A percentile compares a stretch with the other conserved stretches of the same genome.
Conservation (phyloP, 1,284 basidiomycete species). For the Ceraceosorus bombacis region DNA sequence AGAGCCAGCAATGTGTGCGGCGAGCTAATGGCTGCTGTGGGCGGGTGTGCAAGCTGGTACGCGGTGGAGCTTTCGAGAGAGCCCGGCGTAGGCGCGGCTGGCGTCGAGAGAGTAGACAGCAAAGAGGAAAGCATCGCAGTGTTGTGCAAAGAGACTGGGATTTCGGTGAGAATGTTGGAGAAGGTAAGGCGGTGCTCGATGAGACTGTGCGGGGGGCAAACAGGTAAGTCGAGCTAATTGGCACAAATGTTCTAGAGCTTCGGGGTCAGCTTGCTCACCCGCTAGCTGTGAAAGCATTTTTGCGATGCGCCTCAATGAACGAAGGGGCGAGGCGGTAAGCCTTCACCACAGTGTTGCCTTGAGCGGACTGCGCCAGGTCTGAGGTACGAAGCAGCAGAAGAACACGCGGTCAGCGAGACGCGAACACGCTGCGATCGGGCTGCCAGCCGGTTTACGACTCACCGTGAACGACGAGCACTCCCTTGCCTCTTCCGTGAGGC, state of each 20-base stretch:
- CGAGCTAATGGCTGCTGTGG: constrained; percentile 33
- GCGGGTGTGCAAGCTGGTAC: constrained; percentile 32
- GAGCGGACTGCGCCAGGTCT: constrained; percentile 52
- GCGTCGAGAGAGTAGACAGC: constrained; percentile 62
- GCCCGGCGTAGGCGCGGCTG: constrained; percentile 36
- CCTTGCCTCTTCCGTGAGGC: constrained; percentile 39
- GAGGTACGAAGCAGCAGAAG: not conserved
- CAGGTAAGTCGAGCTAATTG: constrained; percentile 1
- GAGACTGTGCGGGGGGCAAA: constrained; percentile 55
- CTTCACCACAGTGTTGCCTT: constrained; percentile 80
- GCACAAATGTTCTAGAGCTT: constrained; percentile 5
- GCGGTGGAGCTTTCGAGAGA: constrained; percentile 20
- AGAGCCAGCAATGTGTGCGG: constrained; percentile 43
- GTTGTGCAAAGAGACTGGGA: constrained; percentile 80
- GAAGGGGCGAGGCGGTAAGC: constrained; percentile 78
- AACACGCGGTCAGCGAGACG: not conserved
- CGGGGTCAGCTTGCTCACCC: constrained; percentile 18
- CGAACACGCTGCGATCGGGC: not conserved
- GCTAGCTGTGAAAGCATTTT: constrained; percentile 74
- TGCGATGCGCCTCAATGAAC: constrained; percentile 79
- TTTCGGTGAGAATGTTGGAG: constrained; percentile 77
- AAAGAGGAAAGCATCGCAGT: constrained; percentile 80
- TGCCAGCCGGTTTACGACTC: not conserved
- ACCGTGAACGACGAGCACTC: constrained; percentile 42
- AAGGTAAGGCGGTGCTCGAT: constrained; percentile 80